Conservation (phyloP, 306 rosid species). For the Prinsepia uniflora region DNA sequence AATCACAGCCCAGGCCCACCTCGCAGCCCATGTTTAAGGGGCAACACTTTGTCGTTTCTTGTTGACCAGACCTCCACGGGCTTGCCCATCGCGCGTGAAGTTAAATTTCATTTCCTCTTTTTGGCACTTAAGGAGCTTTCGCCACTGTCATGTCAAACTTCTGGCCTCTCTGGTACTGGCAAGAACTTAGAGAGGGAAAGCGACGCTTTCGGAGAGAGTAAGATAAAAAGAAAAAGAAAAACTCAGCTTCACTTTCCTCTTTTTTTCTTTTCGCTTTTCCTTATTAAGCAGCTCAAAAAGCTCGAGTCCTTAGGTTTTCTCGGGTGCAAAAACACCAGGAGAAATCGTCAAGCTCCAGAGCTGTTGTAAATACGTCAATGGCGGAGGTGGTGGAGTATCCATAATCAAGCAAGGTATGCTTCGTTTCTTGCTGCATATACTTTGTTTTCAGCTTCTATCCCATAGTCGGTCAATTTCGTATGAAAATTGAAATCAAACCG, state of each 20-base stretch:
- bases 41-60: conserved; percentile 33
- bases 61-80: conserved; percentile 47
- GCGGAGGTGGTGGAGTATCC: conserved; percentile 20
- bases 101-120: conserved; percentile 22
- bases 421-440: conserved; percentile 2
- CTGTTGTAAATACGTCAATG: conserved; percentile 23
- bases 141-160: conserved; percentile 37
- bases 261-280: background rate
- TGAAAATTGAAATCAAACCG: conserved; percentile 9
- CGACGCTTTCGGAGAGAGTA: conserved; percentile 8
- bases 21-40: conserved; percentile 23
- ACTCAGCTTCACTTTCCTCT: conserved; percentile 40
- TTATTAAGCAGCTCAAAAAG: conserved; percentile 13
- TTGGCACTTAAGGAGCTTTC: conserved; percentile 43
- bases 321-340: conserved; percentile 3
- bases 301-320: conserved; percentile 36
- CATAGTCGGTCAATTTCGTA: conserved; percentile 16
- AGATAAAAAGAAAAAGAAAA: background rate
- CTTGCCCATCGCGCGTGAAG: conserved; percentile 28
- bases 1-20: conserved; percentile 27
- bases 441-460: conserved; percentile 6
- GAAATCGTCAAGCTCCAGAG: background rate
- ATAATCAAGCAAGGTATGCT: conserved; percentile 48
- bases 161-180: conserved; percentile 39
- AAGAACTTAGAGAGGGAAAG: conserved; percentile 18